phyloP scores from a whole-genome alignment of 1,284 basidiomycete genomes.

The Hymenochaete sp. region DNA sequence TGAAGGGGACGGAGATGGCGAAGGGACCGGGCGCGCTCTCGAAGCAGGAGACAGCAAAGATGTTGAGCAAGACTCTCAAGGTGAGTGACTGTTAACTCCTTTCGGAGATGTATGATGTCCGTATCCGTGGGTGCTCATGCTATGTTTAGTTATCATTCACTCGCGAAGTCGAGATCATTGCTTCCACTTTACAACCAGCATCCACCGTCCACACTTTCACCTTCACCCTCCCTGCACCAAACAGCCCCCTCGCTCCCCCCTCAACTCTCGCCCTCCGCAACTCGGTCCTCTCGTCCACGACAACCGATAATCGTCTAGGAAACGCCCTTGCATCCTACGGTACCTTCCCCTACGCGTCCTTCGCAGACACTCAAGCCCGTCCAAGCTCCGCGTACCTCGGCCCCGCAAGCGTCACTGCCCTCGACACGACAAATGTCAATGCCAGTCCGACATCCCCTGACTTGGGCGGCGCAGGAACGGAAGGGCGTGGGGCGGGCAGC shows the following conservation, averaged over 20 bases:
- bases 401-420: conserved; percentile 33
- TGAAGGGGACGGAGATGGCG: conserved; percentile 49
- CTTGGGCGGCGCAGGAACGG: conserved; percentile 17
- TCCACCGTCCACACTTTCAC: conserved; percentile 91
- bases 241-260: conserved; percentile 59
- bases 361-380: conserved; percentile 57
- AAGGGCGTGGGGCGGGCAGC: conserved; percentile 31
- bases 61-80: conserved; percentile 87
- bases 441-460: conserved; percentile 16
- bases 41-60: conserved; percentile 79
- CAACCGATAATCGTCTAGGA: conserved; percentile 43
- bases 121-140: neutral
- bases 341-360: conserved; percentile 61
- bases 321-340: conserved; percentile 37
- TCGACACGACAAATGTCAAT: conserved; percentile 13
- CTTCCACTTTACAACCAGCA: conserved; percentile 83
- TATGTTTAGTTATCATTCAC: conserved; percentile 67
- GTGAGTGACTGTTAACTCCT: conserved; percentile 31
- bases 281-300: conserved; percentile 50
- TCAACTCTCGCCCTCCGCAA: conserved; percentile 56
- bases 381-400: conserved; percentile 70
- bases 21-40: conserved; percentile 65
- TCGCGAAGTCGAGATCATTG: conserved; percentile 90
- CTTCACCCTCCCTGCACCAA: conserved; percentile 69
- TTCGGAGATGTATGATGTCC: conserved; percentile 1